Evolutionary conservation across 1,284 basidiomycete genomes (phyloP).

Genomic region (Ustilago shanxiensis): DNA sequence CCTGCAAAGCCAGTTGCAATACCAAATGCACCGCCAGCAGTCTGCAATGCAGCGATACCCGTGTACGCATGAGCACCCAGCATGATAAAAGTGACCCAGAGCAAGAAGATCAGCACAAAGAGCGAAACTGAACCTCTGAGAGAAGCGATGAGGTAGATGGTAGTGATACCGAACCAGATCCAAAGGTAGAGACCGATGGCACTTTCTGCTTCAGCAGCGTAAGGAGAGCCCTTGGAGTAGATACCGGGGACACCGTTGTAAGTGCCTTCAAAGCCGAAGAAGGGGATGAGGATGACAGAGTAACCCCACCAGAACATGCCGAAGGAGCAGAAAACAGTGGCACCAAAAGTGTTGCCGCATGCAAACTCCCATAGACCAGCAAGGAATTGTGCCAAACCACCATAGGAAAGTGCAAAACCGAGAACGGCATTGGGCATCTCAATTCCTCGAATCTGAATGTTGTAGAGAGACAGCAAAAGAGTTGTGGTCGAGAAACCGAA

Average conservation of each 20-base stretch:
- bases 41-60: conserved; percentile 19
- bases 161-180: conserved; percentile 61
- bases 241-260: conserved; percentile 53
- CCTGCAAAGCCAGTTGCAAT: conserved; percentile 54
- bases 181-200: conserved; percentile 55
- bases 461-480: conserved; percentile 56
- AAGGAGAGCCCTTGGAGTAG: conserved; percentile 33
- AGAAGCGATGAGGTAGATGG: conserved; percentile 50
- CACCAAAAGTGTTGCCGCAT: conserved; percentile 58
- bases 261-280: conserved; percentile 51
- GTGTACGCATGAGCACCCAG: conserved; percentile 33
- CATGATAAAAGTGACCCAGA: conserved; percentile 52
- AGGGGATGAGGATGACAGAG: conserved; percentile 52
- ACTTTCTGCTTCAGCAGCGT: conserved; percentile 29
- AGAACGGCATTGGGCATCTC: conserved; percentile 46
- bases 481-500: conserved; percentile 52
- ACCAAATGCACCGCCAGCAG: conserved; percentile 53
- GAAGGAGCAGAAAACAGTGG: conserved; percentile 52
- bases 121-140: conserved; percentile 41
- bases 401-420: conserved; percentile 40
- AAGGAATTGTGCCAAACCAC: conserved; percentile 55
- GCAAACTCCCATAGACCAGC: conserved; percentile 63
- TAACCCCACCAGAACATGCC: conserved; percentile 63
- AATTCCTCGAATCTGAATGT: conserved; percentile 44
- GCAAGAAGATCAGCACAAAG: conserved; percentile 43